Evolutionary conservation across 164 flowering plant species (phyloP).

Genomic region (Pachysandra terminalis): DNA sequence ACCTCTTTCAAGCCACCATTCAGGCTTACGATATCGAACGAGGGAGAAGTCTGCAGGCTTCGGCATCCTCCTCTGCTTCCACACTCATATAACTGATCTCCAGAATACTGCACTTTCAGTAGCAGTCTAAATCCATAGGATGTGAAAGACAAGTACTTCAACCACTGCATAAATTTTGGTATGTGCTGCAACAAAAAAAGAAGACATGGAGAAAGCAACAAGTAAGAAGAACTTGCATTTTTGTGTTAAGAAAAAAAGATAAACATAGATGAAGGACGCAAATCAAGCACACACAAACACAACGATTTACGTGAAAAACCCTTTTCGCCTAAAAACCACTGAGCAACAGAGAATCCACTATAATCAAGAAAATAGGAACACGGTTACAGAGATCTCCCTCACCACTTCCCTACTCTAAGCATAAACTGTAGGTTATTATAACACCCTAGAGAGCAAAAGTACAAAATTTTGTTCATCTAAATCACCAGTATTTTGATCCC

Average conservation of each 20-base stretch:
- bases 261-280: too few relatives aligned
- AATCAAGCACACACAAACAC: too few relatives aligned
- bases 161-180: slow-evolving; percentile 86
- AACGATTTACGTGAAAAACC: too few relatives aligned
- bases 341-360: too few relatives aligned
- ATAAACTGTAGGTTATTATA: too few relatives aligned
- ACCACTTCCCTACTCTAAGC: too few relatives aligned
- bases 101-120: slow-evolving; percentile 88
- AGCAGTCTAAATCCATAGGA: slow-evolving; percentile 86
- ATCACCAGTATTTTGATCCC: not conserved
- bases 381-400: too few relatives aligned
- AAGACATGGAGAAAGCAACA: not conserved
- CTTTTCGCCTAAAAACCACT: too few relatives aligned
- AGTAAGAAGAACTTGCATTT: not conserved
- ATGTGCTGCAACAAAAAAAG: slow-evolving; percentile 65
- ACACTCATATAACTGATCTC: slow-evolving; percentile 75
- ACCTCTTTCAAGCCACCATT: slow-evolving; percentile 77
- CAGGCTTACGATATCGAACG: slow-evolving; percentile 78
- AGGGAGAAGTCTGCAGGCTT: slow-evolving; percentile 74
- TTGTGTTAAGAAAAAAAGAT: too few relatives aligned
- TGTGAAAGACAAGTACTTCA: slow-evolving; percentile 88
- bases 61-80: slow-evolving; percentile 69
- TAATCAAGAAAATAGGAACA: too few relatives aligned
- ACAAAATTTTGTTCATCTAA: not conserved
- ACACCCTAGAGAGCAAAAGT: too few relatives aligned